Evolutionary conservation across 441 rosid genomes (phyloP), one percentile per base, ranked within the genome.

Genomic region (Adansonia grandidieri): DNA sequence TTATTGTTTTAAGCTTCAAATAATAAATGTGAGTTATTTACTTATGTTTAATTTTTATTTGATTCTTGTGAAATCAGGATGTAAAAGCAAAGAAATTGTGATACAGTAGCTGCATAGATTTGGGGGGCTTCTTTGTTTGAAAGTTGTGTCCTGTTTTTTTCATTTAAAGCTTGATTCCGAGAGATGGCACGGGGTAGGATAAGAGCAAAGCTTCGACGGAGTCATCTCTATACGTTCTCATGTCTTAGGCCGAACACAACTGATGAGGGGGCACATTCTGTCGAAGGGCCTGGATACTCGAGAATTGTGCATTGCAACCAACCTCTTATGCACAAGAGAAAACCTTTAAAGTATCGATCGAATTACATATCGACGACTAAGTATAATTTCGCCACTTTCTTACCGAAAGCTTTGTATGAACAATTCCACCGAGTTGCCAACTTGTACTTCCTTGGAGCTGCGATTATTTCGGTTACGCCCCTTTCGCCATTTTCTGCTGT

Each of bases 361-460:
- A 96, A 96, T 83, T 87, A 89, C 73, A 95, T 92, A 84, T 91
- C 99, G 6, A 96, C 99, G 71, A 96, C 99, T 5, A 91, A 92
- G 83, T 96, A 96, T 80, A 96, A 91, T 82, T 19, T 89, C 51
- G 63, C 88, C 80, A 85, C 99, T 24, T 96, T 92, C 86, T 80
- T 96, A 76, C 99, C 99, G 9, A 93, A 93, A 74, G 95, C 95
- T 0, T 87, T 96, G 77, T 96, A 91, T 77, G 99, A 96, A 85
- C 99, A 96, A 84, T 96, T 96, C 76, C 91, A 91, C 78, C 92
- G 99, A 3, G 95, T 95, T 76, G 98, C 99, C 82, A 96, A 96
- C 81, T 86, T 96, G 80, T 96, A 96, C 89, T 96, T 96, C 90
- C 92, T 96, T 71, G 89, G 92, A 58, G 95, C 98, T 65, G 96